A percentile compares a stretch with the other conserved stretches of the same genome.
Conservation (phyloP, 2,329 filamentous ascomycete genomes). For the Fusarium sp. region DNA sequence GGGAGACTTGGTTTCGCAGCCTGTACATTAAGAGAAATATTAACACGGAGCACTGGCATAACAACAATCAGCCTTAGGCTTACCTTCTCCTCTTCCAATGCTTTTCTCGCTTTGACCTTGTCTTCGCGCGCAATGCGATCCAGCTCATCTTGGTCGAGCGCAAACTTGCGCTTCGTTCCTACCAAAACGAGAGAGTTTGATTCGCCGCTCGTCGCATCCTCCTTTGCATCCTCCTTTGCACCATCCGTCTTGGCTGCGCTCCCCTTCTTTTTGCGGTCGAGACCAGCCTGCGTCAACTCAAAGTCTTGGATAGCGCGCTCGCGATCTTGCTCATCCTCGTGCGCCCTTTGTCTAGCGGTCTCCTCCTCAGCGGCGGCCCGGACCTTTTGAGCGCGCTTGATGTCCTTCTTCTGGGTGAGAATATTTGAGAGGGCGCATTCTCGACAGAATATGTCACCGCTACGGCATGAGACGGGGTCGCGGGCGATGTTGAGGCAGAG, state of each 20-base stretch:
- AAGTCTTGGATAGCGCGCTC: slow-evolving; percentile 84
- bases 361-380: slow-evolving; percentile 74
- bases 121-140: slow-evolving; percentile 79
- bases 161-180: slow-evolving; percentile 78
- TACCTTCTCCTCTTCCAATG: slow-evolving; percentile 81
- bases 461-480: slow-evolving; percentile 85
- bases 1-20: slow-evolving; percentile 78
- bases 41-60: slow-evolving; percentile 18
- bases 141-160: slow-evolving; percentile 82
- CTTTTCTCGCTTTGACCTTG: slow-evolving; percentile 76
- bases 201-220: slow-evolving; percentile 10
- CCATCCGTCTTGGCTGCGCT: slow-evolving; percentile 58
- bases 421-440: slow-evolving; percentile 95
- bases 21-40: slow-evolving; percentile 51
- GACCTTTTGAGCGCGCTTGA: slow-evolving; percentile 82
- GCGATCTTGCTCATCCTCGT: slow-evolving; percentile 78
- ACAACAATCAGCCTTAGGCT: slow-evolving; percentile 12
- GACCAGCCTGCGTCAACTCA: slow-evolving; percentile 84
- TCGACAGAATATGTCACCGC: slow-evolving; percentile 93
- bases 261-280: slow-evolving; percentile 58
- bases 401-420: slow-evolving; percentile 91
- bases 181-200: slow-evolving; percentile 26
- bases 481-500: slow-evolving; percentile 87
- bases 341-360: slow-evolving; percentile 69
- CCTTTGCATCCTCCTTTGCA: slow-evolving; percentile 1